A percentile compares a stretch with the other conserved stretches of the same genome.
Conservation (phyloP, 495 filamentous ascomycete genomes). For the Aspergillus haitiensis region DNA sequence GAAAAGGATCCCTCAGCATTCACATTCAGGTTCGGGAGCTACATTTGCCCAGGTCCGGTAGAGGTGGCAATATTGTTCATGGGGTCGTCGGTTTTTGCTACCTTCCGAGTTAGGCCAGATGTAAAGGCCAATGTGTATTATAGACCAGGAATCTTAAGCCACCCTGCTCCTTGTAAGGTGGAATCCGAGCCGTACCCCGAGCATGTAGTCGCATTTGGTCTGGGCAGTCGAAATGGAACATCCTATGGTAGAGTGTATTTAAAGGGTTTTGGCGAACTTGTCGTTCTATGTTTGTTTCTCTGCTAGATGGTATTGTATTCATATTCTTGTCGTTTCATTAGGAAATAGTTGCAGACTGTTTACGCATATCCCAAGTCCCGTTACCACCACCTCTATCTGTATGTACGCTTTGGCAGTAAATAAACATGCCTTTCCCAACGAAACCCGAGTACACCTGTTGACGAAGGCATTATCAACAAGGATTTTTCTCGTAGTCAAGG, state of each 20-base stretch:
- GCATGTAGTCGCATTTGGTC: conserved; percentile 32
- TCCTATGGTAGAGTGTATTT: conserved; percentile 47
- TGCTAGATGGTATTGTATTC: too few species aligned
- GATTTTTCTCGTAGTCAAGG: too few species aligned
- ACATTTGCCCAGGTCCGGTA: conserved; percentile 44
- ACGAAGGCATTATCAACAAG: too few species aligned
- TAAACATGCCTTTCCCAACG: too few species aligned
- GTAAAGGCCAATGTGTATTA: conserved; percentile 31
- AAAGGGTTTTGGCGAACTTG: conserved; percentile 4
- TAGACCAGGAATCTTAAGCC: conserved; percentile 38
- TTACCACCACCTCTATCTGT: too few species aligned
- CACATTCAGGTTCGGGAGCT: conserved; percentile 42
- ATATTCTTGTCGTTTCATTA: too few species aligned
- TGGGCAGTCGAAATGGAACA: conserved; percentile 36
- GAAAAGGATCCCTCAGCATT: conserved; percentile 38
- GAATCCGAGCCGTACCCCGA: conserved; percentile 32
- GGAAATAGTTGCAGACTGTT: too few species aligned
- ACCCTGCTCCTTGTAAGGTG: conserved; percentile 33
- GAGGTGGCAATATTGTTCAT: conserved; percentile 37
- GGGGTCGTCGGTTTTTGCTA: conserved; percentile 36
- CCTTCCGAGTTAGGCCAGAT: conserved; percentile 41
- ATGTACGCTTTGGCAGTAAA: too few species aligned
- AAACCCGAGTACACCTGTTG: too few species aligned
- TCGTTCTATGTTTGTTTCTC: background rate
- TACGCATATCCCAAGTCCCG: too few species aligned